phyloP scores from a whole-genome alignment of 805 yeast species.

The Barnettozyma californica region DNA sequence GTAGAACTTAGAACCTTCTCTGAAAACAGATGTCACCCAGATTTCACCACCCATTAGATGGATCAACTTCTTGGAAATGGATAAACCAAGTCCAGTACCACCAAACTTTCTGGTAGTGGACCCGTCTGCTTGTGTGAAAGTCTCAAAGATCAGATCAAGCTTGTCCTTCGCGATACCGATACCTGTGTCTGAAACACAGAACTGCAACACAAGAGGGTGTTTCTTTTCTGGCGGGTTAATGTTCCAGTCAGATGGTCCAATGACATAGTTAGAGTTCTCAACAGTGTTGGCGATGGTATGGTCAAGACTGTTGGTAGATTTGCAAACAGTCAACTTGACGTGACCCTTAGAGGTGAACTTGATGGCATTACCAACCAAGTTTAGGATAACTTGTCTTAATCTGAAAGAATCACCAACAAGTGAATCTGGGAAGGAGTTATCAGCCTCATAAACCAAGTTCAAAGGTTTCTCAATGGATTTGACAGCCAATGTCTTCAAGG shows the following conservation, averaged over 20 bases:
- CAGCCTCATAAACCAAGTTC: conserved; percentile 75
- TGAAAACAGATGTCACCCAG: conserved; percentile 81
- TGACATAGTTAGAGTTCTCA: conserved; percentile 25
- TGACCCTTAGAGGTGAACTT: conserved; percentile 82
- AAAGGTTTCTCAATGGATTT: conserved; percentile 84
- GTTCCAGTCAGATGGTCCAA: conserved; percentile 22
- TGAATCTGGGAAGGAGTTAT: conserved; percentile 82
- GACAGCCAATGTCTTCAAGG: conserved; percentile 82
- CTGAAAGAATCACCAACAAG: conserved; percentile 87
- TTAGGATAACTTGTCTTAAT: conserved; percentile 79
- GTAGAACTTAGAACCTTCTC: conserved; percentile 77
- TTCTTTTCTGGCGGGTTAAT: conserved; percentile 14
- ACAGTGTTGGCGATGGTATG: conserved; percentile 20
- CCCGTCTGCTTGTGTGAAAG: conserved; percentile 92
- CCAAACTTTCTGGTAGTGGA: conserved; percentile 90
- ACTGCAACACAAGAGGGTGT: conserved; percentile 53
- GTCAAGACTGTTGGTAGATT: conserved; percentile 33
- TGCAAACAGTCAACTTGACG: conserved; percentile 69
- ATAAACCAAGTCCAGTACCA: conserved; percentile 86
- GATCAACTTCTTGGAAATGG: conserved; percentile 81
- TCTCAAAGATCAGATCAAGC: conserved; percentile 79
- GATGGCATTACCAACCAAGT: conserved; percentile 85
- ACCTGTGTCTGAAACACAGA: conserved; percentile 87
- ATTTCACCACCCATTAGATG: conserved; percentile 92
- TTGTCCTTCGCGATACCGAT: conserved; percentile 86